A percentile compares a stretch with the other conserved stretches of the same genome.
These are phyloP conservation scores for Hanseniaspora lindneri DNA, from an alignment of 805 yeast species.

Conservation along the genomic window DNA sequence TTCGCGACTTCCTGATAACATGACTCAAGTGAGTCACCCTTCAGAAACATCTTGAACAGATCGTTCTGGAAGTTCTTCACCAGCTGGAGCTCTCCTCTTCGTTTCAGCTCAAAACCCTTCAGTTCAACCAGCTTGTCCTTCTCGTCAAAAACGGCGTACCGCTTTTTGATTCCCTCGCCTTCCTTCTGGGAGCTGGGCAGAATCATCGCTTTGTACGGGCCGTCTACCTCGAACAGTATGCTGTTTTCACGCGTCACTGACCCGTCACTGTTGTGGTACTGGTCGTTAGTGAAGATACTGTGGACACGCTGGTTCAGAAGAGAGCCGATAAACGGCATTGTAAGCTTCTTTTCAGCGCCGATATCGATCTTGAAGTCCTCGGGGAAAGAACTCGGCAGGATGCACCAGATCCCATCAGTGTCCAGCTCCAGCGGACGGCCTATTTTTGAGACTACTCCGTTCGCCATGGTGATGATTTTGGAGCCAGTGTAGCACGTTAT, in stretches of 20 bases:
- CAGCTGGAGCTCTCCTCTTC: conserved; percentile 90
- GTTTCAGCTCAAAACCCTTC: conserved; percentile 90
- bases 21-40: conserved; percentile 63
- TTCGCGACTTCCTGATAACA: conserved; percentile 84
- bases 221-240: conserved; percentile 95
- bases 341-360: conserved; percentile 64
- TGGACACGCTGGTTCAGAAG: conserved; percentile 93
- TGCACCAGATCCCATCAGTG: conserved; percentile 99
- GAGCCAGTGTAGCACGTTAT: conserved; percentile 97
- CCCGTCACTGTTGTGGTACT: conserved; percentile 78
- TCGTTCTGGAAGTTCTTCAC: conserved; percentile 93
- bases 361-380: conserved; percentile 65
- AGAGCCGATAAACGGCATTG: conserved; percentile 84
- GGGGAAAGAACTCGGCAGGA: conserved; percentile 83
- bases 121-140: conserved; percentile 91
- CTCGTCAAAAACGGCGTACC: conserved; percentile 92
- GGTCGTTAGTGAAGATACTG: conserved; percentile 81
- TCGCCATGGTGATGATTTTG: conserved; percentile 93
- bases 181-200: conserved; percentile 95
- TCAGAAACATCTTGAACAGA: conserved; percentile 78
- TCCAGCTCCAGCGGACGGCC: conserved; percentile 95
- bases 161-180: conserved; percentile 88
- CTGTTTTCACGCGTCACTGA: conserved; percentile 70
- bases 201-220: conserved; percentile 96
- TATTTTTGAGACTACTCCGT: conserved; percentile 75